phyloP scores from a whole-genome alignment of 2,329 filamentous ascomycete species.

The Sphaerostilbella broomeana region DNA sequence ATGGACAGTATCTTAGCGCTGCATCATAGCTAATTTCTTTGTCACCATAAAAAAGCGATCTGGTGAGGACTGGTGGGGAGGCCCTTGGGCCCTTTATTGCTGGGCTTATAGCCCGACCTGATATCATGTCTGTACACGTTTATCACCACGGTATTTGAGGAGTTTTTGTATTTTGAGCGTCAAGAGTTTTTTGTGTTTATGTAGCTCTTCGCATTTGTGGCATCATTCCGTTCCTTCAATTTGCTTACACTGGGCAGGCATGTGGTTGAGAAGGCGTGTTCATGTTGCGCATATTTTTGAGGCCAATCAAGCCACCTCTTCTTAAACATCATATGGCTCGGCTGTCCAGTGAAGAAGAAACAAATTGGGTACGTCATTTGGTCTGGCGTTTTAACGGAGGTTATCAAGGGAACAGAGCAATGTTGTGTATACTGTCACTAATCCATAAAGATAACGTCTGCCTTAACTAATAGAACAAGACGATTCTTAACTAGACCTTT shows the following conservation, averaged over 20 bases:
- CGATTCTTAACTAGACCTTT: too few species aligned
- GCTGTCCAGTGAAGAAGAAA: constrained; percentile 13
- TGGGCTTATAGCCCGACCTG: constrained; percentile 1
- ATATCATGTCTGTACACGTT: constrained; percentile 11
- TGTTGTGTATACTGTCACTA: constrained; percentile 23
- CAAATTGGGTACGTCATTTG: constrained; percentile 22
- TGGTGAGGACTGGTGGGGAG: not conserved
- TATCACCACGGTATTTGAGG: constrained; percentile 4
- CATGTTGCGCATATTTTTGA: not conserved
- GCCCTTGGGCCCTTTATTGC: too few species aligned
- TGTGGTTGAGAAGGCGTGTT: not conserved
- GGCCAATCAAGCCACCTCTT: constrained; percentile 1
- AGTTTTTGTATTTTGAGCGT: constrained; percentile 11
- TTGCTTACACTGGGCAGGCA: constrained; percentile 2
- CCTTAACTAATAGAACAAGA: constrained; percentile 17
- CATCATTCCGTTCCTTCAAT: constrained; percentile 5
- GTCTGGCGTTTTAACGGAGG: constrained; percentile 28
- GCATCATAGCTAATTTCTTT: constrained; percentile 16
- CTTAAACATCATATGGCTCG: constrained; percentile 13
- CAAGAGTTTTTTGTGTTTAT: constrained; percentile 6
- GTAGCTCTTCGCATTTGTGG: constrained; percentile 1
- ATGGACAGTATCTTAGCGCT: constrained; percentile 18
- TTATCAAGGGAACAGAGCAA: constrained; percentile 22
- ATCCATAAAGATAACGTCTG: constrained; percentile 17
- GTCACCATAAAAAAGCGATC: not conserved